phyloP scores from a whole-genome alignment of 1,284 basidiomycete genomes.

The Ustilago shanxiensis region DNA sequence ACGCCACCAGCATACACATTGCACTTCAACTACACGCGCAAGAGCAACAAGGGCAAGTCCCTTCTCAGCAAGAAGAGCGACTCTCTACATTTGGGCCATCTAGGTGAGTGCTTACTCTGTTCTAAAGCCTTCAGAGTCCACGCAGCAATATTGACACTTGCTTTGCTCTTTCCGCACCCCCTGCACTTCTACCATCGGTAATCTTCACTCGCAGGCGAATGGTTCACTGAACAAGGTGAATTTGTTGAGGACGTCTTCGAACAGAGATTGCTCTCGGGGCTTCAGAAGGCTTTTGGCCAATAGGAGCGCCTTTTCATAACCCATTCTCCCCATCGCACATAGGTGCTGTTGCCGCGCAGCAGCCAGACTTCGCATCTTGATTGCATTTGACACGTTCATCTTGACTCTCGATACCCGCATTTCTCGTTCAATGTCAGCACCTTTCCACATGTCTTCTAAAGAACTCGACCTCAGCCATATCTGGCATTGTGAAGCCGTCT shows the following conservation, averaged over 20 bases:
- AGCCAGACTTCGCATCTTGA: neutral
- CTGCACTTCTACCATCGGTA: neutral
- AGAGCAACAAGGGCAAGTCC: constrained; percentile 51
- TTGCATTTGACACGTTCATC: neutral
- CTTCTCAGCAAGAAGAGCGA: constrained; percentile 40
- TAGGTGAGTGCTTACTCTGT: constrained; percentile 43
- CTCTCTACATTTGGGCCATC: constrained; percentile 57
- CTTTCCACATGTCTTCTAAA: neutral
- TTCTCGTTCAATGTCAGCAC: neutral
- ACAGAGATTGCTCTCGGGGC: constrained; percentile 50
- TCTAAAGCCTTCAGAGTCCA: neutral
- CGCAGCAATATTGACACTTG: neutral
- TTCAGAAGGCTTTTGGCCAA: constrained; percentile 57
- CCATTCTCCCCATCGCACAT: neutral
- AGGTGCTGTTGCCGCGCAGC: neutral
- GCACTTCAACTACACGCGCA: constrained; percentile 54
- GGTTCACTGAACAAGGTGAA: constrained; percentile 68
- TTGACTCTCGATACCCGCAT: constrained; percentile 13
- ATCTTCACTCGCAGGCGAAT: constrained; percentile 54
- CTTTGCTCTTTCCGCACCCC: neutral
- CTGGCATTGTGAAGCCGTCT: neutral
- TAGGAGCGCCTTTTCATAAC: neutral
- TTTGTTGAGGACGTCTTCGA: constrained; percentile 62
- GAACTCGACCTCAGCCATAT: neutral
- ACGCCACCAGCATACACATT: constrained; percentile 63